A percentile compares a stretch with the other conserved stretches of the same genome.
Evolutionary conservation across 1,284 basidiomycete genomes (phyloP).

Genomic region (Polyporus tsugae): DNA sequence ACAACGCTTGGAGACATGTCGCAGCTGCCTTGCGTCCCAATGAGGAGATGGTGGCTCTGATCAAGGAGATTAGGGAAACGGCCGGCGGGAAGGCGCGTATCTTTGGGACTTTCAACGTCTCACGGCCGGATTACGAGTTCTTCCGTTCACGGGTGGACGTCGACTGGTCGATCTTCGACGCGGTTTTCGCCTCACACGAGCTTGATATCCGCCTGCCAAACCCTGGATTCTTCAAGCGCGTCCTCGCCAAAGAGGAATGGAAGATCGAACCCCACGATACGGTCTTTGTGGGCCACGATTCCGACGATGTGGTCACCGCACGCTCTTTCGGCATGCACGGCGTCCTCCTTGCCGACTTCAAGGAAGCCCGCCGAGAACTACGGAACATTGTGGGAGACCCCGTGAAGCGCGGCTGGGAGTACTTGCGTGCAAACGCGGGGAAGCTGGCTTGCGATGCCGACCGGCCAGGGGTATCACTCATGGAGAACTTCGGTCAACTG

Average conservation of each 20-base stretch:
- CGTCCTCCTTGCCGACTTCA: slow-evolving; percentile 51
- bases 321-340: slow-evolving; percentile 58
- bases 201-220: slow-evolving; percentile 60
- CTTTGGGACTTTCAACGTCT: slow-evolving; percentile 66
- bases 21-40: slow-evolving; percentile 52
- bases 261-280: slow-evolving; percentile 48
- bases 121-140: slow-evolving; percentile 53
- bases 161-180: slow-evolving; percentile 60
- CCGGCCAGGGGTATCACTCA: slow-evolving; percentile 44
- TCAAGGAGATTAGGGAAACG: slow-evolving; percentile 52
- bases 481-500: slow-evolving; percentile 60
- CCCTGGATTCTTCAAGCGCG: slow-evolving; percentile 56
- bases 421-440: slow-evolving; percentile 48
- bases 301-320: slow-evolving; percentile 61
- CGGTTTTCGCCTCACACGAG: slow-evolving; percentile 56
- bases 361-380: slow-evolving; percentile 50
- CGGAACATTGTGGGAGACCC: slow-evolving; percentile 55
- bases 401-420: slow-evolving; percentile 47
- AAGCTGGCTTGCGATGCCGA: slow-evolving; percentile 52
- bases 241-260: slow-evolving; percentile 45
- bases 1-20: slow-evolving; percentile 50
- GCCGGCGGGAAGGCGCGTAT: slow-evolving; percentile 44
- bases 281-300: slow-evolving; percentile 61
- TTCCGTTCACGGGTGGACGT: slow-evolving; percentile 48
- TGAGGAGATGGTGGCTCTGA: slow-evolving; percentile 52